A percentile compares a stretch with the other conserved stretches of the same genome.
Evolutionary conservation across 2,329 filamentous ascomycete genomes (phyloP).

Genomic region (Pseudogymnoascus sp.): DNA sequence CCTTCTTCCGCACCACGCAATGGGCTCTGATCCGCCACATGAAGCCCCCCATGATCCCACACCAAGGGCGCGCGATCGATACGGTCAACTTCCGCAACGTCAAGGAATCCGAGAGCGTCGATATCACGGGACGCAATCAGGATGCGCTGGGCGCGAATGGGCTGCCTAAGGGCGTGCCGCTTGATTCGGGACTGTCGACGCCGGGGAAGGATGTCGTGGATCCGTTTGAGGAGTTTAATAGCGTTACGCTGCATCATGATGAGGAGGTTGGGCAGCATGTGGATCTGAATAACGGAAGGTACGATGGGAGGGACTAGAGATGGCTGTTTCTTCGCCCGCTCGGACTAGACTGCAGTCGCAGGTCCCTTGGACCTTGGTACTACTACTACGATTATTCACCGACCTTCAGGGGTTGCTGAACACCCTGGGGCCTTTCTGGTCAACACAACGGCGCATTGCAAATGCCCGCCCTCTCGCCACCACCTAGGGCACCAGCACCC

Average conservation of each 20-base stretch:
- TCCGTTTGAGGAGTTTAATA: constrained; percentile 98
- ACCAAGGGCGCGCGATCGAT: constrained; percentile 81
- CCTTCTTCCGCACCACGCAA: constrained; percentile 91
- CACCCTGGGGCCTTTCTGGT: not conserved
- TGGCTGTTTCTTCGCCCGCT: not conserved
- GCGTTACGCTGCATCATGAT: constrained; percentile 92
- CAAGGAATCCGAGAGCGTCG: constrained; percentile 92
- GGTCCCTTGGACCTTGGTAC: not conserved
- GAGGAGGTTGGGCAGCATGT: constrained; percentile 45
- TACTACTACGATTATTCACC: not conserved
- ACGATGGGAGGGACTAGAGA: constrained; percentile 1
- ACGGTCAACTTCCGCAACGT: constrained; percentile 97
- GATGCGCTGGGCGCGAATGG: constrained; percentile 29
- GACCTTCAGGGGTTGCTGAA: not conserved
- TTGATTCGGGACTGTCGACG: constrained; percentile 78
- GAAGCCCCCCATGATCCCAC: constrained; percentile 94
- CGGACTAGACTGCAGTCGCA: not conserved
- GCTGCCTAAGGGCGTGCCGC: constrained; percentile 65
- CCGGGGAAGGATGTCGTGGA: constrained; percentile 75
- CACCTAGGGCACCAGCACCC: not conserved
- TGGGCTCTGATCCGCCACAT: constrained; percentile 96
- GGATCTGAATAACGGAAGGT: constrained; percentile 9
- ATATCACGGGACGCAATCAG: constrained; percentile 56
- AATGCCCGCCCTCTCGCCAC: not conserved
- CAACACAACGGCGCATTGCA: not conserved